Evolutionary conservation across 2,329 filamentous ascomycete species (phyloP).

Genomic region (Pestalotiopsis sp.): DNA sequence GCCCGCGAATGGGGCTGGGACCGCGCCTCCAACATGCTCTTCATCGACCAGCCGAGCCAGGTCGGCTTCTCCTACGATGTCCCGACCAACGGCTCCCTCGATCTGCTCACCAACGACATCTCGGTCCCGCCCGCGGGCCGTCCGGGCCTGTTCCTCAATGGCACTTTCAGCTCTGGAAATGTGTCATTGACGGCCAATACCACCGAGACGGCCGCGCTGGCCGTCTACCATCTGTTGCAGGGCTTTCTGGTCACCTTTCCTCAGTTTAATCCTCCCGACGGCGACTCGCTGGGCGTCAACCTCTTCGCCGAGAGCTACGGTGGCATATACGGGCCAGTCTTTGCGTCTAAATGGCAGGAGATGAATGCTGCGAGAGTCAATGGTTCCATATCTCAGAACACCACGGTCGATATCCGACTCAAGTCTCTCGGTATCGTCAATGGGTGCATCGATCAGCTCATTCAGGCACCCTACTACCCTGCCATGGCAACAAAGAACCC

Average conservation of each 20-base stretch:
- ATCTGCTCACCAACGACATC: slow-evolving; percentile 44
- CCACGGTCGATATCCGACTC: slow-evolving; percentile 57
- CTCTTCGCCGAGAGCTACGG: slow-evolving; percentile 73
- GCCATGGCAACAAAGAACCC: slow-evolving; percentile 65
- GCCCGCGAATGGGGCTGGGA: slow-evolving; percentile 70
- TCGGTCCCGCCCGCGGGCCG: slow-evolving; percentile 37
- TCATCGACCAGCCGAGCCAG: slow-evolving; percentile 63
- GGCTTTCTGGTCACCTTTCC: slow-evolving; percentile 62
- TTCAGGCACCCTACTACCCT: slow-evolving; percentile 61
- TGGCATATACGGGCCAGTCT: slow-evolving; percentile 70
- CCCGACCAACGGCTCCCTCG: slow-evolving; percentile 52
- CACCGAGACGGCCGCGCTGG: slow-evolving; percentile 57
- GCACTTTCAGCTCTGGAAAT: slow-evolving; percentile 60
- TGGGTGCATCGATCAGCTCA: slow-evolving; percentile 67
- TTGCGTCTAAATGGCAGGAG: slow-evolving; percentile 59
- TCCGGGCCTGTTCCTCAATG: slow-evolving; percentile 24
- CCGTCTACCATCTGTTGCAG: slow-evolving; percentile 68
- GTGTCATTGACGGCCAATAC: slow-evolving; percentile 54
- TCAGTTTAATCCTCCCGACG: slow-evolving; percentile 53
- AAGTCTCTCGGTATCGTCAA: slow-evolving; percentile 71
- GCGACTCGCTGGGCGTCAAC: slow-evolving; percentile 55
- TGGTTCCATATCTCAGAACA: slow-evolving; percentile 43
- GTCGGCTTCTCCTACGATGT: slow-evolving; percentile 70
- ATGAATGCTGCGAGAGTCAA: slow-evolving; percentile 63
- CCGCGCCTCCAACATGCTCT: slow-evolving; percentile 52